Evolutionary conservation across 352 stramenopile species (phyloP).

Genomic region (Pythium sp.): DNA sequence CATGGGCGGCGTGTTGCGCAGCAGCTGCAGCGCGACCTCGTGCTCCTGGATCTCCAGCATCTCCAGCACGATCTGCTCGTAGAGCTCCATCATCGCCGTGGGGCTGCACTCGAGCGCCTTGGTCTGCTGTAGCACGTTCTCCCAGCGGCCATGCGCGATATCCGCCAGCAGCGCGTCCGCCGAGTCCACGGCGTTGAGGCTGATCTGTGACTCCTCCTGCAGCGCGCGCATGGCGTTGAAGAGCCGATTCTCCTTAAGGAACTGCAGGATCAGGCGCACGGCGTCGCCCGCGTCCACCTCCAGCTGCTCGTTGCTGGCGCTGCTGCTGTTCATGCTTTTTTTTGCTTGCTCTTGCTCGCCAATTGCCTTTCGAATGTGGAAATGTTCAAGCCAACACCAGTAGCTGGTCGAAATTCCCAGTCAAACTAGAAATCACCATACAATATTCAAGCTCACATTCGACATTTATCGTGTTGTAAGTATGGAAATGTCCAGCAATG

Average conservation of each 20-base stretch:
- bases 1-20: slow-evolving; percentile 49
- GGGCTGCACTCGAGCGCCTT: slow-evolving; percentile 62
- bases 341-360: slow-evolving; percentile 1
- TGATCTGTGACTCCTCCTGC: slow-evolving; percentile 86
- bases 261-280: slow-evolving; percentile 90
- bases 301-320: slow-evolving; percentile 25
- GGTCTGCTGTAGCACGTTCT: slow-evolving; percentile 89
- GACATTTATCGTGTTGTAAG: not conserved
- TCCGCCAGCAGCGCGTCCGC: slow-evolving; percentile 73
- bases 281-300: slow-evolving; percentile 76
- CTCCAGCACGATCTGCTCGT: slow-evolving; percentile 87
- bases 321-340: slow-evolving; percentile 4
- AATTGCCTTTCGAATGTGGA: not conserved
- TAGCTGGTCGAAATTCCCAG: not conserved
- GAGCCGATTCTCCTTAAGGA: slow-evolving; percentile 89
- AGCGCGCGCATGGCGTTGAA: slow-evolving; percentile 78
- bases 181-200: slow-evolving; percentile 87
- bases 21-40: slow-evolving; percentile 72
- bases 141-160: slow-evolving; percentile 85
- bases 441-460: not conserved
- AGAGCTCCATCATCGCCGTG: slow-evolving; percentile 79
- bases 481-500: not conserved
- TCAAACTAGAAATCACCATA: not conserved
- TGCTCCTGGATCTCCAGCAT: slow-evolving; percentile 83
- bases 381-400: not conserved